phyloP scores from a whole-genome alignment of 2,329 filamentous ascomycete species.

The Pseudogymnoascus sp. region DNA sequence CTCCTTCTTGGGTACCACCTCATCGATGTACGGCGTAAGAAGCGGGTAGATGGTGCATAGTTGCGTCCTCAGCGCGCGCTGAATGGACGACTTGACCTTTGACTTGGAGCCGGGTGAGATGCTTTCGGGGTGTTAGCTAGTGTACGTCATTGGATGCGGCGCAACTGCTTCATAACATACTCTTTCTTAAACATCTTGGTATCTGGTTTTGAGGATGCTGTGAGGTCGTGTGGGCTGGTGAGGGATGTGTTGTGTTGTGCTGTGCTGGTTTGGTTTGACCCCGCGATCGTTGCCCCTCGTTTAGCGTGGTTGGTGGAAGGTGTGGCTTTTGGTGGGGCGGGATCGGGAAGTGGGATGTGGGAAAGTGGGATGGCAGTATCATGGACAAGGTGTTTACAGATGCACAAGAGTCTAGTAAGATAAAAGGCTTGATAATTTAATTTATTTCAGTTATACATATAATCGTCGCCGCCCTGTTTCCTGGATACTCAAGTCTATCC shows the following conservation, averaged over 20 bases:
- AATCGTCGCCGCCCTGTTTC: neutral
- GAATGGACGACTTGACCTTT: conserved; percentile 95
- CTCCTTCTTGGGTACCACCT: conserved; percentile 90
- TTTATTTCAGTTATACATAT: neutral
- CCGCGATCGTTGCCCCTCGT: conserved; percentile 7
- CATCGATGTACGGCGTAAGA: conserved; percentile 81
- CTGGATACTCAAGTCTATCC: neutral
- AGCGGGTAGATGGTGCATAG: conserved; percentile 80
- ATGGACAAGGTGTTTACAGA: neutral
- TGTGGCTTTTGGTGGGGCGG: conserved; percentile 4
- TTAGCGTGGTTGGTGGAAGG: conserved; percentile 8
- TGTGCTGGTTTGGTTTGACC: neutral
- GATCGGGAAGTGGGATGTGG: neutral
- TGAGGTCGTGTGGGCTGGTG: neutral
- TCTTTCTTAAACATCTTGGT: conserved; percentile 87
- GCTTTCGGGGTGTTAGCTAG: conserved; percentile 38
- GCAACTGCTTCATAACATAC: conserved; percentile 37
- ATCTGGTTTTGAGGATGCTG: conserved; percentile 1
- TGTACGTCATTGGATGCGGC: conserved; percentile 11
- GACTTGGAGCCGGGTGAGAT: conserved; percentile 74
- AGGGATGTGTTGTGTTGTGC: conserved; percentile 22
- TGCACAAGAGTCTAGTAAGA: neutral
- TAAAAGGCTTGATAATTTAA: neutral
- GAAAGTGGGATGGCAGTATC: neutral
- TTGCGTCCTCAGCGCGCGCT: conserved; percentile 76